These are phyloP conservation scores for Trametes maxima DNA, from an alignment of 768 basidiomycete genomes.

Conservation along the genomic window DNA sequence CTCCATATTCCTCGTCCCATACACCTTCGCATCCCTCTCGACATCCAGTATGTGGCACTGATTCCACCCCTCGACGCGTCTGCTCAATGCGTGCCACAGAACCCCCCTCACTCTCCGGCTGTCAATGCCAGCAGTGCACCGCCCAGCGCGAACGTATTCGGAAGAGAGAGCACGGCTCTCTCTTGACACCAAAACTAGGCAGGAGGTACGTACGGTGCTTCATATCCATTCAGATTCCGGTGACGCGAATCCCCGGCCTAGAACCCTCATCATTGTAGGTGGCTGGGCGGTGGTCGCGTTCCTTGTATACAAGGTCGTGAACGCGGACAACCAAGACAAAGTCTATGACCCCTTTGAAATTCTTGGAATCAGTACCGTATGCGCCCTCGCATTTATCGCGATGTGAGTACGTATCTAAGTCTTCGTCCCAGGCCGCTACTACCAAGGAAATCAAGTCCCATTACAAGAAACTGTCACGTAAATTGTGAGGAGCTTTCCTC, in stretches of 20 bases:
- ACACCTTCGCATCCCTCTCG: slow-evolving; percentile 59
- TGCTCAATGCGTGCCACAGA: slow-evolving; percentile 14
- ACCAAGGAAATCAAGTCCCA: slow-evolving; percentile 96
- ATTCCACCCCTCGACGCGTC: slow-evolving; percentile 4
- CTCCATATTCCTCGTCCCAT: slow-evolving; percentile 77
- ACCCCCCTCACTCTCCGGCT: slow-evolving; percentile 39
- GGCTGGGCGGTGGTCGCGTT: slow-evolving; percentile 79
- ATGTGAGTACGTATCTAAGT: not conserved
- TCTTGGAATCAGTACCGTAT: slow-evolving; percentile 71
- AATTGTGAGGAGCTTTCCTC: slow-evolving; percentile 58
- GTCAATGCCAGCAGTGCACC: slow-evolving; percentile 63
- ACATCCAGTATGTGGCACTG: slow-evolving; percentile 47
- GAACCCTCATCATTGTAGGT: slow-evolving; percentile 57
- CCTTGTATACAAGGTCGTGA: slow-evolving; percentile 65
- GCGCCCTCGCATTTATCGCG: slow-evolving; percentile 30
- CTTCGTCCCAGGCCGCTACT: slow-evolving; percentile 51
- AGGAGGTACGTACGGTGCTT: slow-evolving; percentile 46
- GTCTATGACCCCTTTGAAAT: slow-evolving; percentile 96
- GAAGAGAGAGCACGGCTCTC: slow-evolving; percentile 47
- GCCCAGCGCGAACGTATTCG: slow-evolving; percentile 52
- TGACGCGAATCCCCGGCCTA: slow-evolving; percentile 32
- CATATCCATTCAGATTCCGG: not conserved
- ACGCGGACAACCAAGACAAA: slow-evolving; percentile 59
- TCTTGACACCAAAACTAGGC: slow-evolving; percentile 50
- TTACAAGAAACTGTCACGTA: slow-evolving; percentile 87